These are phyloP conservation scores for Durio zibethinus DNA, from an alignment of 345 rosid species.

Conservation along the genomic window DNA sequence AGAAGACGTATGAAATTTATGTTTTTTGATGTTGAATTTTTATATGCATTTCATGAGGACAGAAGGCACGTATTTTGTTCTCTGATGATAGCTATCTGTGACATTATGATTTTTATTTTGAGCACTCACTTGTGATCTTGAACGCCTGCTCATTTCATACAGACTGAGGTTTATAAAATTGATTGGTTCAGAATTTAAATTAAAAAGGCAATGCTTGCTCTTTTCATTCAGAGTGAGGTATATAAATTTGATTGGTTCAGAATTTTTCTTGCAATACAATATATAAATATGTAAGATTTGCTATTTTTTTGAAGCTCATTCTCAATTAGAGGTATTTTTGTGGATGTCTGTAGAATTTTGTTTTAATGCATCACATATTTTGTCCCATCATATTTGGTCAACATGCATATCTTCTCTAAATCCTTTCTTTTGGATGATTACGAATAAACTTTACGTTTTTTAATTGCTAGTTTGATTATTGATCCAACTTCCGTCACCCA, in stretches of 20 bases:
- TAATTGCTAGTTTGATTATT: not conserved
- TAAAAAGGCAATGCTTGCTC: no score
- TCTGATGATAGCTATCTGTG: not conserved
- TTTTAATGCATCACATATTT: not conserved
- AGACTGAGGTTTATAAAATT: not conserved
- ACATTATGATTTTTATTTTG: not conserved
- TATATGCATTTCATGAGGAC: not conserved
- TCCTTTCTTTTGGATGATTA: not conserved
- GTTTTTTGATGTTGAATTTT: conserved; percentile 1
- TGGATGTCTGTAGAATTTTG: not conserved
- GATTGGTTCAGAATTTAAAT: not conserved
- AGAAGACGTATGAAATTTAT: conserved; percentile 64
- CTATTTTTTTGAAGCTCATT: no score
- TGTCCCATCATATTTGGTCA: not conserved
- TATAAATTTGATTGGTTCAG: not conserved
- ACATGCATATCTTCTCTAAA: not conserved
- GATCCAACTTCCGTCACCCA: not conserved
- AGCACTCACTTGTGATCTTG: not conserved
- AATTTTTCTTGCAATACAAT: not conserved
- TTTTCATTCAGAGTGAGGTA: not conserved
- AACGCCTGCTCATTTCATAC: not conserved
- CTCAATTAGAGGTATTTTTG: no score
- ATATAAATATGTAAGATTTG: no score
- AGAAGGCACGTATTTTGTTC: not conserved
- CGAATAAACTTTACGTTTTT: no score